A percentile compares a stretch with the other conserved stretches of the same genome.
These are phyloP conservation scores for Helotiales sp. DNA, from an alignment of 2,329 filamentous ascomycete genomes.

Conservation along the genomic window DNA sequence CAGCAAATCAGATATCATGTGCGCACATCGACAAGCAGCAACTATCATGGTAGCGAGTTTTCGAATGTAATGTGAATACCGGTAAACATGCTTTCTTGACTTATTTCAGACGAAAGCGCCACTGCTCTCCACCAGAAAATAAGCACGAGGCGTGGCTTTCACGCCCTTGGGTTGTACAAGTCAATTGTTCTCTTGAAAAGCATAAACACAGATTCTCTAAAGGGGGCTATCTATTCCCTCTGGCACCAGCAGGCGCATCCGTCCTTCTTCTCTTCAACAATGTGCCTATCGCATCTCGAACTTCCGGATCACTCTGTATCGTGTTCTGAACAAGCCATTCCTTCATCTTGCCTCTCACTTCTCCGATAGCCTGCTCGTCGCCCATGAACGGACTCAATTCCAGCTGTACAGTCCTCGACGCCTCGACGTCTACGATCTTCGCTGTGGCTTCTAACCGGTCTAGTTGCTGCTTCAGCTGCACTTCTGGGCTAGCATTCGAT, in stretches of 20 bases:
- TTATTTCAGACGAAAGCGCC: neutral
- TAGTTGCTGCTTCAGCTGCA: slow-evolving; percentile 64
- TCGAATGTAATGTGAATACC: neutral
- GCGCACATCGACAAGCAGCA: neutral
- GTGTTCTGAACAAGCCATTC: slow-evolving; percentile 90
- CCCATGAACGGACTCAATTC: slow-evolving; percentile 82
- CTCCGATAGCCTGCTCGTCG: slow-evolving; percentile 67
- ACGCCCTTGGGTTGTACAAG: neutral
- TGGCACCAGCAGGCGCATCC: slow-evolving; percentile 66
- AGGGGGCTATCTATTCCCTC: slow-evolving; percentile 41
- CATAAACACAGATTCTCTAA: neutral
- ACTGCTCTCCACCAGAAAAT: neutral
- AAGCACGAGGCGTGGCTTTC: neutral
- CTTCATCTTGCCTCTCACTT: slow-evolving; percentile 73
- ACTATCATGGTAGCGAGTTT: neutral
- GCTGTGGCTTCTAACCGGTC: slow-evolving; percentile 67
- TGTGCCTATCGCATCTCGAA: slow-evolving; percentile 76
- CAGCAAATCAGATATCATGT: neutral
- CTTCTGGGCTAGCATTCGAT: slow-evolving; percentile 50
- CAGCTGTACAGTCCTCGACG: slow-evolving; percentile 71
- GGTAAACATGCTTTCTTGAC: neutral
- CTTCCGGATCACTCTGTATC: slow-evolving; percentile 78
- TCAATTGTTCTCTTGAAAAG: neutral
- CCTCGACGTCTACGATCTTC: slow-evolving; percentile 69
- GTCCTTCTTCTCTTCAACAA: slow-evolving; percentile 66